Base-by-base conservation (phyloP, 495 filamentous ascomycete genomes). In the Halenospora varia region DNA sequence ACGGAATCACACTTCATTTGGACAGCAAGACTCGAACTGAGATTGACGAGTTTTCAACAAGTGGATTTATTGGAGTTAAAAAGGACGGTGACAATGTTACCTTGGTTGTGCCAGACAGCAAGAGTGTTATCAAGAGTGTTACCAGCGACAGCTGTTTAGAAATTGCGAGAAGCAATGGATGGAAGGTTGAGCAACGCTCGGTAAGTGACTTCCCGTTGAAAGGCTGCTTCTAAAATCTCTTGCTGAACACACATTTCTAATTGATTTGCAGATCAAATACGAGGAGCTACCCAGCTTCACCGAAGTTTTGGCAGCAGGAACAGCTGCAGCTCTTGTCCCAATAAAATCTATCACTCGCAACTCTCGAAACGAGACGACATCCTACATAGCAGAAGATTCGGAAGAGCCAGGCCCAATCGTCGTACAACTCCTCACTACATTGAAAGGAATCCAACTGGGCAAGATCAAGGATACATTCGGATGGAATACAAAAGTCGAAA, bases 271-370 rank as follows among this genome's bases (percentile, higher is more conserved):
- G 75, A 87, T 96, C 67, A 80, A 82, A 59, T 93, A 93, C 70
- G 77, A 82, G n/a, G 93, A 98, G 61, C 75, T 97, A 9, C 67
- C 73, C 13, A 67, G 72, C 6, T 97, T 97, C 72, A 77, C 76
- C 46, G 94, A 98, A 70, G 85, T 98, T 18, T 80, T 96, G 72
- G 94, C 93, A 2, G 91, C 90, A 1, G 94, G 94, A 0, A 98
- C 94, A 0, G 94, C 94, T 3, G 94, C 93, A 0, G 89, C 90
- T 1, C 75, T 98, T 44, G 91, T 97, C 10, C 94, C 94, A 0
- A 90, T 98, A 66, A 84, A 85, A 51, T 92, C 87, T 49, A 96
- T 98, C 61, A 89, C 88, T 1, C 84, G 88, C 67, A 80, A 77
- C 60, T 69, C 70, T 52, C 49, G 61, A 24, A 68, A 73, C 49